Evolutionary conservation across 1,284 basidiomycete genomes (phyloP).

Genomic region (Leccinum insolens): DNA sequence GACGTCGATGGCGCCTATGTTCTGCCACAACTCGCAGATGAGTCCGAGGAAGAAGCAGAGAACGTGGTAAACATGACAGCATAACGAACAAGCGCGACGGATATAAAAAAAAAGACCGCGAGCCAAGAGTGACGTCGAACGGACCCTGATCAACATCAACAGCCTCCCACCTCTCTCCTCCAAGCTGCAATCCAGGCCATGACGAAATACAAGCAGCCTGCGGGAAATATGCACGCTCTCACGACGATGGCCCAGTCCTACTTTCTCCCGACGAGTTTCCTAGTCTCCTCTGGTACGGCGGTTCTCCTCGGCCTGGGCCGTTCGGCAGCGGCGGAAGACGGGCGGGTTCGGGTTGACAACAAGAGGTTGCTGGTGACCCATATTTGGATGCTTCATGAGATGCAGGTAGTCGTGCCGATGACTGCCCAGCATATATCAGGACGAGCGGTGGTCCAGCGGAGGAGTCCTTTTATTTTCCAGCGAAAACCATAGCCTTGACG

Average conservation of each 20-base stretch:
- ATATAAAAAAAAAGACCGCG: constrained; percentile 2
- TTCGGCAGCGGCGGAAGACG: constrained; percentile 17
- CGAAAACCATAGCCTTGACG: neutral
- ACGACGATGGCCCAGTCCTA: constrained; percentile 80
- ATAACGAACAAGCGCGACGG: neutral
- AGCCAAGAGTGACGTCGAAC: constrained; percentile 2
- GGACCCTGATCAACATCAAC: constrained; percentile 38
- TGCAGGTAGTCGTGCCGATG: constrained; percentile 79
- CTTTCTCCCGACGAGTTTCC: constrained; percentile 42
- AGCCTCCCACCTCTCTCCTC: constrained; percentile 43
- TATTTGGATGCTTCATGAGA: constrained; percentile 73
- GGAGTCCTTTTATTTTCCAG: neutral
- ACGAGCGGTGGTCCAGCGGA: constrained; percentile 42
- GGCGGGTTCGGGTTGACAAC: constrained; percentile 5
- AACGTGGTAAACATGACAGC: constrained; percentile 1
- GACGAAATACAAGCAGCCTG: constrained; percentile 71
- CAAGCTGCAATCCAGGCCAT: constrained; percentile 73
- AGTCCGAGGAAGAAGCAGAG: neutral
- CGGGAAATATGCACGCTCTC: constrained; percentile 67
- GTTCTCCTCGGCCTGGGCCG: constrained; percentile 32
- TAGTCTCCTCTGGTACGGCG: constrained; percentile 45
- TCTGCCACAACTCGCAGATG: neutral
- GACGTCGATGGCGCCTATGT: neutral
- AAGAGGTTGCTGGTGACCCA: constrained; percentile 84
- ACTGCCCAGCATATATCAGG: constrained; percentile 80